These are phyloP conservation scores for Pseudonitzschia pungens DNA, from an alignment of 108 stramenopile genomes.

Conservation along the genomic window DNA sequence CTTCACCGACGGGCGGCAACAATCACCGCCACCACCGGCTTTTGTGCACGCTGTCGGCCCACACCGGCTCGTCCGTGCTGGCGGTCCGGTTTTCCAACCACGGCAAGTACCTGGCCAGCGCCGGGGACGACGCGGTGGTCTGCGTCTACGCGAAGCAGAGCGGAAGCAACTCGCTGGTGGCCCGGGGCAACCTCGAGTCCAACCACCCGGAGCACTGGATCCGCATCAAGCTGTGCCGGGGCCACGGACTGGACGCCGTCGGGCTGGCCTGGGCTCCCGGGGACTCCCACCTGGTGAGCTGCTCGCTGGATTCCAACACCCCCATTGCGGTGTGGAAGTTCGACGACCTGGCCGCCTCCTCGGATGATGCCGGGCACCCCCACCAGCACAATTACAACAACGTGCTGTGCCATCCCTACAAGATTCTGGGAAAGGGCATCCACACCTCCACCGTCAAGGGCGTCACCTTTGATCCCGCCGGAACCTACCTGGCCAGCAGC, in stretches of 20 bases:
- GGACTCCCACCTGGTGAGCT: conserved; percentile 82
- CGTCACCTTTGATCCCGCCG: conserved; percentile 85
- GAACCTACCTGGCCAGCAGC: conserved; percentile 75
- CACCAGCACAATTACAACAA: conserved; percentile 26
- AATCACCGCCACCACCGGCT: conserved; percentile 54
- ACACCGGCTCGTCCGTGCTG: conserved; percentile 80
- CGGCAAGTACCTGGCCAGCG: conserved; percentile 76
- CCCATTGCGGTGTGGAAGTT: conserved; percentile 88
- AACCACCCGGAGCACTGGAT: conserved; percentile 71
- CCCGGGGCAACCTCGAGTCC: conserved; percentile 47
- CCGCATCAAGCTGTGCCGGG: conserved; percentile 81
- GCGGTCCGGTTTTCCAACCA: conserved; percentile 72
- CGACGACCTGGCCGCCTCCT: conserved; percentile 40
- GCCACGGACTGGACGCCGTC: conserved; percentile 85
- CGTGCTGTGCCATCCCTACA: conserved; percentile 67
- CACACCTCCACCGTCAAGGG: conserved; percentile 89
- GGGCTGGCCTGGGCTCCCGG: conserved; percentile 91
- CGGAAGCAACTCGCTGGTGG: neutral
- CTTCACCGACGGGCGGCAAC: neutral
- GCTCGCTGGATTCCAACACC: conserved; percentile 81
- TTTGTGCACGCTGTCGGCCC: conserved; percentile 75
- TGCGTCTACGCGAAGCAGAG: conserved; percentile 62
- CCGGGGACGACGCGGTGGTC: conserved; percentile 84
- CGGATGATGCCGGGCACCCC: neutral
- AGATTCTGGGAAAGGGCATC: conserved; percentile 61